Conservation (phyloP, 2,329 filamentous ascomycete species). For the Fulvia fulva region DNA sequence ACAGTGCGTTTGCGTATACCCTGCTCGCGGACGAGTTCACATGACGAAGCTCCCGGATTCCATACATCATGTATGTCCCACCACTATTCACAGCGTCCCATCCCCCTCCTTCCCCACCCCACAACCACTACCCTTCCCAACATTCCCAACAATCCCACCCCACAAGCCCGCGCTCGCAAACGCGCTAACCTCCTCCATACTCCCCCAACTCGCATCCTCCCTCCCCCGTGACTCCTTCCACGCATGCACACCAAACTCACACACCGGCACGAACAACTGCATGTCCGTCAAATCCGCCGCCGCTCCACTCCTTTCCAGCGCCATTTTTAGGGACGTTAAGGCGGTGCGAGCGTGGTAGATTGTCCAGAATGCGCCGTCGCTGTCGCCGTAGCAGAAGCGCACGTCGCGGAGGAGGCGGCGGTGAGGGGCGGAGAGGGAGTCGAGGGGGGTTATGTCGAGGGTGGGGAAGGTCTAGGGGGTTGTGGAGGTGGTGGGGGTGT, state of each 20-base stretch:
- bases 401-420: slow-evolving; percentile 14
- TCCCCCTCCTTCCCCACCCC: background rate
- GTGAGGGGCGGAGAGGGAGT: slow-evolving; percentile 10
- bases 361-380: slow-evolving; percentile 20
- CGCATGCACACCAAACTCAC: slow-evolving; percentile 16
- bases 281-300: slow-evolving; percentile 10
- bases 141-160: too few species aligned
- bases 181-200: slow-evolving; percentile 5
- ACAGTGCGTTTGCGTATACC: background rate
- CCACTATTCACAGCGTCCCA: too few species aligned
- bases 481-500: slow-evolving; percentile 12
- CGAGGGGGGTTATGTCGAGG: slow-evolving; percentile 15
- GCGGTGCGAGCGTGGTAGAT: slow-evolving; percentile 14
- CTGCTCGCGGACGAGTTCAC: background rate
- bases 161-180: background rate
- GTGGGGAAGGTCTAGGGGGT: slow-evolving; percentile 17
- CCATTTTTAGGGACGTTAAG: slow-evolving; percentile 1
- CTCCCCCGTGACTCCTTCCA: slow-evolving; percentile 13
- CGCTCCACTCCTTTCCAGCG: slow-evolving; percentile 9
- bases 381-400: slow-evolving; percentile 19
- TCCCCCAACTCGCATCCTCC: slow-evolving; percentile 17
- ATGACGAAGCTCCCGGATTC: too few species aligned
- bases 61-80: too few species aligned
- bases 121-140: too few species aligned
- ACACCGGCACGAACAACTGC: slow-evolving; percentile 15